phyloP scores from a whole-genome alignment of 768 basidiomycete species.

The Amanita molliuscula region DNA sequence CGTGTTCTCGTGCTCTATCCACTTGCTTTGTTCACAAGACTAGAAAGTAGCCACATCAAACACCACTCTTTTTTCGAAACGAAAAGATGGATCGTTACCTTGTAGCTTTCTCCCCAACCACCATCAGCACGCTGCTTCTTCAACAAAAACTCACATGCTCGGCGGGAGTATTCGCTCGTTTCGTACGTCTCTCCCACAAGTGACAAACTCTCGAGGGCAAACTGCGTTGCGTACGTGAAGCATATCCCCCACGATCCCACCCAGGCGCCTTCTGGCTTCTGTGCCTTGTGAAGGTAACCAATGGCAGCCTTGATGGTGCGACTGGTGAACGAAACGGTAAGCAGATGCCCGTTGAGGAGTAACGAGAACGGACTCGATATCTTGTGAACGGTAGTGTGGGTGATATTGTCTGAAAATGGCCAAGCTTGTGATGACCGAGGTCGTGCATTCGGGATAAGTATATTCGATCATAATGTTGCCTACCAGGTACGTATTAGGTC shows the following conservation, averaged over 20 bases:
- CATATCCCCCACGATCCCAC: slow-evolving; percentile 96
- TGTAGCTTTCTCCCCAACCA: slow-evolving; percentile 98
- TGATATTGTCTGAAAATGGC: slow-evolving; percentile 76
- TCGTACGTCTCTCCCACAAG: slow-evolving; percentile 84
- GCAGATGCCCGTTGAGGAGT: neutral
- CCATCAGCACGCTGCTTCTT: slow-evolving; percentile 81
- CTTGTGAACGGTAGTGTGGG: slow-evolving; percentile 64
- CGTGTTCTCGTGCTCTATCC: slow-evolving; percentile 74
- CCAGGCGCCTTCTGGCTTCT: slow-evolving; percentile 86
- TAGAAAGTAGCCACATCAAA: slow-evolving; percentile 17
- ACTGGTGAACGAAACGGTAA: slow-evolving; percentile 24
- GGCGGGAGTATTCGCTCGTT: slow-evolving; percentile 54
- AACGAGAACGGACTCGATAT: slow-evolving; percentile 55
- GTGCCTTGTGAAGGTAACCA: slow-evolving; percentile 67
- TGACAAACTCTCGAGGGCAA: slow-evolving; percentile 84
- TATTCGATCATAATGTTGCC: slow-evolving; percentile 98
- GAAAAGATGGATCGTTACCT: slow-evolving; percentile 29
- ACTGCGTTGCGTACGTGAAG: slow-evolving; percentile 97
- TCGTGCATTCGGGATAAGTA: slow-evolving; percentile 95
- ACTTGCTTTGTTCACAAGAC: slow-evolving; percentile 77
- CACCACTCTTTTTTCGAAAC: too few relatives aligned
- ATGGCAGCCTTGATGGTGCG: slow-evolving; percentile 61
- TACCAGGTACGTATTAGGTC: slow-evolving; percentile 16
- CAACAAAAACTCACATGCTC: slow-evolving; percentile 80
- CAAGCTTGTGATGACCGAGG: slow-evolving; percentile 85